Conservation (phyloP, 2,329 filamentous ascomycete genomes). For the Trichoderma koningii region DNA sequence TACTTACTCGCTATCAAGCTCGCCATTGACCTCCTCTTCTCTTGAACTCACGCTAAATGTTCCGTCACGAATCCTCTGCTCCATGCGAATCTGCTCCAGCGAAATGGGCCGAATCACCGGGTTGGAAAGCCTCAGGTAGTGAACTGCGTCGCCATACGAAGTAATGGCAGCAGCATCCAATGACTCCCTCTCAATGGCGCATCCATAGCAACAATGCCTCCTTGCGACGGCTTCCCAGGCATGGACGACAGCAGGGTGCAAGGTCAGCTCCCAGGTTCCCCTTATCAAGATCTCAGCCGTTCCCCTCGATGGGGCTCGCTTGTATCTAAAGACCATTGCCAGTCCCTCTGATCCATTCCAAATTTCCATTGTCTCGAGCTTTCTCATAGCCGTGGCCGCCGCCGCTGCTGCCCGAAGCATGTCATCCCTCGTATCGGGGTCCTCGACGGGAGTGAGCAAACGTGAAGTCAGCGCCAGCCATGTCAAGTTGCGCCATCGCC, state of each 20-base stretch:
- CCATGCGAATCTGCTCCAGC: conserved; percentile 28
- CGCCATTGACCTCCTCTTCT: too few relatives aligned
- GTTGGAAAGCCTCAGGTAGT: conserved; percentile 27
- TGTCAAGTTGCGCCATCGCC: conserved; percentile 34
- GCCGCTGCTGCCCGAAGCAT: conserved; percentile 35
- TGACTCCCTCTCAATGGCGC: conserved; percentile 19
- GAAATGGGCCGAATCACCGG: conserved; percentile 29
- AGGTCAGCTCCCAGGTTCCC: conserved; percentile 26
- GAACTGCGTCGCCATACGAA: conserved; percentile 31
- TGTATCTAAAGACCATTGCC: conserved; percentile 34
- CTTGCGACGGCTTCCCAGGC: conserved; percentile 31
- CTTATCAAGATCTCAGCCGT: conserved; percentile 27
- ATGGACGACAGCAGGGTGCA: conserved; percentile 22
- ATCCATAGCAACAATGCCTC: conserved; percentile 10
- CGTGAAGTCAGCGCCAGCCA: conserved; percentile 37
- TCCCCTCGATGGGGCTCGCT: conserved; percentile 4
- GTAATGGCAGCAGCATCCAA: conserved; percentile 15
- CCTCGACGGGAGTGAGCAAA: conserved; percentile 30
- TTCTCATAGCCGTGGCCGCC: conserved; percentile 36
- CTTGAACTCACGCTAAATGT: too few relatives aligned
- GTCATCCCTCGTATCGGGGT: conserved; percentile 27
- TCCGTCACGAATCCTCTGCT: conserved; percentile 8
- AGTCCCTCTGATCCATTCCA: conserved; percentile 37
- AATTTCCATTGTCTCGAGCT: conserved; percentile 38
- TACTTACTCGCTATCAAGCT: too few relatives aligned